Evolutionary conservation across 2,329 filamentous ascomycete genomes (phyloP).

Genomic region (Arthrobotrys musiformis): DNA sequence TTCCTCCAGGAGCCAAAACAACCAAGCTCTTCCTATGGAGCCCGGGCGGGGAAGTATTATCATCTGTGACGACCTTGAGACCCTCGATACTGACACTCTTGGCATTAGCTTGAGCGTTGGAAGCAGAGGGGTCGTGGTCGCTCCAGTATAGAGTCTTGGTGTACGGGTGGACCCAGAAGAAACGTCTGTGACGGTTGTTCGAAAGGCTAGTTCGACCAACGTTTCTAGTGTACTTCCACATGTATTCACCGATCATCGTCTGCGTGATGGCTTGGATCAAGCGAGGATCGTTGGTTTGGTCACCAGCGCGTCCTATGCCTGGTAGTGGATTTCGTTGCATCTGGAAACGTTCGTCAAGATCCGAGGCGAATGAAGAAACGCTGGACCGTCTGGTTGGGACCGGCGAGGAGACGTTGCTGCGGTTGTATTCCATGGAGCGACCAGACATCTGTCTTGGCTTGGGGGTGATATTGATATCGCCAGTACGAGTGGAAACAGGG

Average conservation of each 20-base stretch:
- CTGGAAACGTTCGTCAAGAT: conserved; percentile 91
- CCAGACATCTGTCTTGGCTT: conserved; percentile 38
- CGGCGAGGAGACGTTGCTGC: conserved; percentile 63
- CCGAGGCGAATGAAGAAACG: conserved; percentile 93
- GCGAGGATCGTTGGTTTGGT: conserved; percentile 79
- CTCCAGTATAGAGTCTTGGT: conserved; percentile 98
- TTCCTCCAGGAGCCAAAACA: conserved; percentile 81
- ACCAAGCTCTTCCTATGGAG: conserved; percentile 93
- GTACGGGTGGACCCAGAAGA: conserved; percentile 99
- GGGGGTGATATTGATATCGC: conserved; percentile 29
- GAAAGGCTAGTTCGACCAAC: conserved; percentile 89
- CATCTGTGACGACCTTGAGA: conserved; percentile 89
- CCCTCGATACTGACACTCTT: conserved; percentile 96
- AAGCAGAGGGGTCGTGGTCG: conserved; percentile 82
- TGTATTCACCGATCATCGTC: conserved; percentile 98
- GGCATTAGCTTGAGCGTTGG: conserved; percentile 75
- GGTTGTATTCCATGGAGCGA: conserved; percentile 60
- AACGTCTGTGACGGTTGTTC: conserved; percentile 87
- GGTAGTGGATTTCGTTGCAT: conserved; percentile 68
- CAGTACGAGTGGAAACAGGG: conserved; percentile 50
- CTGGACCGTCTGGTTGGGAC: conserved; percentile 77
- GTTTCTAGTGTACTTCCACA: conserved; percentile 99
- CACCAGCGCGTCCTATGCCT: conserved; percentile 44
- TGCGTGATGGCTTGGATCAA: conserved; percentile 99
- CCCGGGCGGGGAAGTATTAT: conserved; percentile 94